Evolutionary conservation across 1,284 basidiomycete genomes (phyloP), one percentile per base, ranked within the genome.

Genomic region (Trichosporon sp.): DNA sequence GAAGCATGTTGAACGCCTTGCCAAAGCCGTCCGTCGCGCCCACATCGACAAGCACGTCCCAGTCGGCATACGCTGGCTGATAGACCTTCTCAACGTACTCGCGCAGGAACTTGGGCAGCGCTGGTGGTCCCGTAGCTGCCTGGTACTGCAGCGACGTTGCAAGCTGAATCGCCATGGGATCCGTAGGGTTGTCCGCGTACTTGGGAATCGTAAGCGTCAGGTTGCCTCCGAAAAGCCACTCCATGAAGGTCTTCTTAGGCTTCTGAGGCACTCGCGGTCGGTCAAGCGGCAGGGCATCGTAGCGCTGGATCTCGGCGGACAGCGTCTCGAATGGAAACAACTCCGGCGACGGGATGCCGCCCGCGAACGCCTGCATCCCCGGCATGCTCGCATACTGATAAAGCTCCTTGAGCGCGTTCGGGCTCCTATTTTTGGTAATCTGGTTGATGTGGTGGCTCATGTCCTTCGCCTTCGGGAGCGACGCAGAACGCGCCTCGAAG

Each of bases 21-120:
- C 63, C 78, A 70, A 76, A 86, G 36, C 85, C 90, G 73, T 91
- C 91, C 0, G 91, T 93, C 66, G 90, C 89, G 16, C 90, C 90
- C 11, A 84, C 84, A 68, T 89, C 85, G 9, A 89, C 74, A 19
- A 91, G 74, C 2, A 84, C 85, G 8, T 84, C 80, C 76, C 83
- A 90, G 74, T 91, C 85, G n/a, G 79, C 73, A 74, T 89, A 90
- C 0, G 81, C 88, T 0, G 90, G 91, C 64, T 84, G 81, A 77
- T 85, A 90, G 1, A 91, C 85, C 62, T 83, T 85, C 46, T 72
- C 75, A 3, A 85, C 84, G 71, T 91, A 89, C 44, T 88, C 84
- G 57, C 84, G 77, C 21, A 80, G 70, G 71, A 79, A 80, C 19
- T 74, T 61, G 2, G 75, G 72, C n/a, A 80, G 64, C 0, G 77